Percentiles rank a stretch among this genome's conserved stretches.
phyloP scores from a whole-genome alignment of 805 yeast species.

The Yamadazyma paraphyllophila region DNA sequence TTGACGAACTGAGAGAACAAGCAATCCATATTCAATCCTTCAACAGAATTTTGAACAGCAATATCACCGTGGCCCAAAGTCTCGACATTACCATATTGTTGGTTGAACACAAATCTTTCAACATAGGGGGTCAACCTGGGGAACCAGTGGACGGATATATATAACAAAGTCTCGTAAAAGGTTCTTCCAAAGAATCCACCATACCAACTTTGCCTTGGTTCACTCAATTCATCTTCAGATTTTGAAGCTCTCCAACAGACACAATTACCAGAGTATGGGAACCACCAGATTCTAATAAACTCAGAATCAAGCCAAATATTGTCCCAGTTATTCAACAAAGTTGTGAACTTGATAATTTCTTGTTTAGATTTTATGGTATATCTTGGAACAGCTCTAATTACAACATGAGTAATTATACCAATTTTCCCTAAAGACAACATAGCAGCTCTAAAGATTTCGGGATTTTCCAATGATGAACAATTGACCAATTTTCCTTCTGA shows the following conservation, averaged over 20 bases:
- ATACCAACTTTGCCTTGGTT: slow-evolving; percentile 77
- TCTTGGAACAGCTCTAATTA: slow-evolving; percentile 78
- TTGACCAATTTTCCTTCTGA: slow-evolving; percentile 70
- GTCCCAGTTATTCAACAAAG: slow-evolving; percentile 71
- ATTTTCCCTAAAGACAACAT: slow-evolving; percentile 84
- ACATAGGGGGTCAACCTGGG: slow-evolving; percentile 81
- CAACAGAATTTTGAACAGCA: slow-evolving; percentile 77
- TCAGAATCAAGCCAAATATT: slow-evolving; percentile 85
- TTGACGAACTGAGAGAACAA: slow-evolving; percentile 89
- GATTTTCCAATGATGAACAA: slow-evolving; percentile 64
- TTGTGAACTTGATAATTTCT: slow-evolving; percentile 76
- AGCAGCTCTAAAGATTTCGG: slow-evolving; percentile 75
- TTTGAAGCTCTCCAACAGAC: slow-evolving; percentile 88
- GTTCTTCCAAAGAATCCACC: slow-evolving; percentile 77
- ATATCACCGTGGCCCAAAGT: slow-evolving; percentile 59
- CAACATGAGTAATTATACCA: slow-evolving; percentile 84
- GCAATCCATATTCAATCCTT: slow-evolving; percentile 94
- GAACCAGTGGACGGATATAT: slow-evolving; percentile 69
- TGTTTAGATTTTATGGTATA: slow-evolving; percentile 79
- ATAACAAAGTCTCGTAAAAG: slow-evolving; percentile 75
- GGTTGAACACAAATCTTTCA: slow-evolving; percentile 79
- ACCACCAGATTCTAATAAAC: slow-evolving; percentile 96
- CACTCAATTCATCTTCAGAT: slow-evolving; percentile 60
- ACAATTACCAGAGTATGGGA: slow-evolving; percentile 84
- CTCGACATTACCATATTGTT: slow-evolving; percentile 78